Evolutionary conservation across 768 basidiomycete genomes (phyloP).

Genomic region (Mycena olivaceomarginata): DNA sequence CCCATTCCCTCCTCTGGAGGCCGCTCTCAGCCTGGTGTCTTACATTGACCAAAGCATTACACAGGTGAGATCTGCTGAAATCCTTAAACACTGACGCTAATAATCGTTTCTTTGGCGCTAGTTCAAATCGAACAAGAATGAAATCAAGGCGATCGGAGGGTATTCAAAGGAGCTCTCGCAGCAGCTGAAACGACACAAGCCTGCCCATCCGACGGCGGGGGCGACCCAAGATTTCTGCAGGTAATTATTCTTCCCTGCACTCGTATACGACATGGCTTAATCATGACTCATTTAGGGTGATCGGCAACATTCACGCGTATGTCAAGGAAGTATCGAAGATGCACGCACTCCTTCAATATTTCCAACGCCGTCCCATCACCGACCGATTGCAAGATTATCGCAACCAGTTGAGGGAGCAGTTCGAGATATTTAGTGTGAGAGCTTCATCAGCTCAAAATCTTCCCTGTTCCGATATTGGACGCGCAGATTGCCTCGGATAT

Average conservation of each 20-base stretch:
- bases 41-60: neutral
- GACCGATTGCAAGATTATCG: neutral
- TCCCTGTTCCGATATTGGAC: neutral
- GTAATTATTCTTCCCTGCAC: neutral
- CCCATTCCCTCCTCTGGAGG: neutral
- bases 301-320: neutral
- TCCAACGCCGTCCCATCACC: neutral
- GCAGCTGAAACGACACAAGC: neutral
- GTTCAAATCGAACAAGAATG: neutral
- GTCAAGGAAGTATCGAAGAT: neutral
- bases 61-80: neutral
- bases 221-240: neutral
- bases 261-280: neutral
- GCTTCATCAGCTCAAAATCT: neutral
- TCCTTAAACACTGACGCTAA: neutral
- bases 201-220: neutral
- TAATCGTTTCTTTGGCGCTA: neutral
- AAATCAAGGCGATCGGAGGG: neutral
- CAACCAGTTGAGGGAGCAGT: neutral
- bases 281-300: neutral
- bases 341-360: neutral
- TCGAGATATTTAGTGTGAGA: neutral
- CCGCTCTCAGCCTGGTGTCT: neutral
- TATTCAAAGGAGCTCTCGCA: neutral
- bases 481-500: neutral